A percentile compares a stretch with the other conserved stretches of the same genome.
These are phyloP conservation scores for Salix udensis DNA, from an alignment of 345 rosid genomes.

Conservation along the genomic window DNA sequence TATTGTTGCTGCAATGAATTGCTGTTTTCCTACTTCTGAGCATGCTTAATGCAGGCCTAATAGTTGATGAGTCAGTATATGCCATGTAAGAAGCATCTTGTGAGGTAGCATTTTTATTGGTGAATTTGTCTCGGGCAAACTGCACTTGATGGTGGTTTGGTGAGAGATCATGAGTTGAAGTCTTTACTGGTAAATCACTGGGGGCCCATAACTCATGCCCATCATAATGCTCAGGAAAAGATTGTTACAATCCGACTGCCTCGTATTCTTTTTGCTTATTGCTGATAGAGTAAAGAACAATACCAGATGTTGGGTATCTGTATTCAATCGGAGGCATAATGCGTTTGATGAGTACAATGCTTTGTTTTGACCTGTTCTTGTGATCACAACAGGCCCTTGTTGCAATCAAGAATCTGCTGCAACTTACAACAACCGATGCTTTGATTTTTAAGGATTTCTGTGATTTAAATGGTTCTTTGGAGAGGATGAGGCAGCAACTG, in stretches of 20 bases:
- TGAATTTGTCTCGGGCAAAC: too few relatives aligned
- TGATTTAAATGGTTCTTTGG: constrained; percentile 59
- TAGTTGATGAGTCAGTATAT: too few relatives aligned
- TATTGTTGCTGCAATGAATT: not conserved
- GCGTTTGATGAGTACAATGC: not conserved
- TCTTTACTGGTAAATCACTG: too few relatives aligned
- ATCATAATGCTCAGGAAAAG: too few relatives aligned
- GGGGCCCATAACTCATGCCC: too few relatives aligned
- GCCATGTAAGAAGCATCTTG: too few relatives aligned
- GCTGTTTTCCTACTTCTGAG: not conserved
- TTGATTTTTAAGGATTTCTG: constrained; percentile 62
- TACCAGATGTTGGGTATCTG: not conserved
- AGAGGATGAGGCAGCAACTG: constrained; percentile 62
- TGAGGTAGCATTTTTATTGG: too few relatives aligned
- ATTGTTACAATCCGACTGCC: too few relatives aligned
- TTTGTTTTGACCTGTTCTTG: constrained; percentile 2
- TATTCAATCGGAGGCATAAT: not conserved
- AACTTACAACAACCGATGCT: constrained; percentile 54
- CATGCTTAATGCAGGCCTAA: not conserved
- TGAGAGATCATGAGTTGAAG: too few relatives aligned
- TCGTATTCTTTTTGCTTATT: too few relatives aligned
- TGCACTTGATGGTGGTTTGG: too few relatives aligned
- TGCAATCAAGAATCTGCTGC: constrained; percentile 73
- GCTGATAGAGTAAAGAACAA: too few relatives aligned
- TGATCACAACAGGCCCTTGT: constrained; percentile 57